A percentile compares a stretch with the other conserved stretches of the same genome.
phyloP scores from a whole-genome alignment of 148 eudicot species.

The Beta vulgaris region DNA sequence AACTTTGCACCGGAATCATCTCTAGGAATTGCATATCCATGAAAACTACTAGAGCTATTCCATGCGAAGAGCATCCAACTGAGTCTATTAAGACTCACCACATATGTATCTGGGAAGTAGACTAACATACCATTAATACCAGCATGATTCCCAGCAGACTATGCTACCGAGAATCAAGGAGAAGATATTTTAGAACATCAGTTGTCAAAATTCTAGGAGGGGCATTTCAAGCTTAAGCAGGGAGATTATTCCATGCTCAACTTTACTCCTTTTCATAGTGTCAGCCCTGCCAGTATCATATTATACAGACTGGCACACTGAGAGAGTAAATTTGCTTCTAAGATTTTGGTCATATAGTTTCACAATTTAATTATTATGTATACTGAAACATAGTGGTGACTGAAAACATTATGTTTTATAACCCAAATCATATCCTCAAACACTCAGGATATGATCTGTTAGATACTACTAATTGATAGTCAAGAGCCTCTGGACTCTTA shows the following conservation, averaged over 20 bases:
- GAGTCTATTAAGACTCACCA: not conserved
- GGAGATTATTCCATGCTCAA: not conserved
- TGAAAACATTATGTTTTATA: not conserved
- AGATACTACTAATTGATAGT: too few relatives aligned
- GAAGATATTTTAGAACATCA: not conserved
- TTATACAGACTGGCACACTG: not conserved
- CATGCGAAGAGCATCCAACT: too few relatives aligned
- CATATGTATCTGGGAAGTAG: not conserved
- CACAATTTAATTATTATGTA: not conserved
- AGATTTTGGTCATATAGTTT: not conserved
- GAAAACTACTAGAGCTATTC: not conserved
- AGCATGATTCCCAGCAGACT: not conserved
- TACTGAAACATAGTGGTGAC: not conserved
- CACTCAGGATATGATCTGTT: not conserved
- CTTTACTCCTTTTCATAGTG: not conserved
- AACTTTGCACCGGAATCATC: not conserved
- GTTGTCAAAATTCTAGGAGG: not conserved
- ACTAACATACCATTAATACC: not conserved
- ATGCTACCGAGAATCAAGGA: not conserved
- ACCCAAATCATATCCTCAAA: not conserved
- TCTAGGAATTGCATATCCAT: not conserved
- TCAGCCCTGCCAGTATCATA: not conserved
- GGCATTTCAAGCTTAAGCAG: not conserved
- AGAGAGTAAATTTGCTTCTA: not conserved
- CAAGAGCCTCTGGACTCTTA: not conserved